These are phyloP conservation scores for Nemania abortiva DNA, from an alignment of 2,329 filamentous ascomycete species.

Conservation along the genomic window DNA sequence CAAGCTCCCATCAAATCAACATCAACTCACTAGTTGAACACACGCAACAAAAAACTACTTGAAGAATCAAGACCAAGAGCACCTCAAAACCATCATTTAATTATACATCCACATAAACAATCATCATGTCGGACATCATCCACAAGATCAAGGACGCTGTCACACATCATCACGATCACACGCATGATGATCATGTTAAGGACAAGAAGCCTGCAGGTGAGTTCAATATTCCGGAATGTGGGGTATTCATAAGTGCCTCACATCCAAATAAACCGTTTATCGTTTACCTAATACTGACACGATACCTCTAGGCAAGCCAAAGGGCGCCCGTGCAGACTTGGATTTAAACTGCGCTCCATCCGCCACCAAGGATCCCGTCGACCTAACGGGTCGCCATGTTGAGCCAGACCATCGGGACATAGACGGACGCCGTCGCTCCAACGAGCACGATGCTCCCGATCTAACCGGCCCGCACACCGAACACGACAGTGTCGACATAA, in stretches of 20 bases:
- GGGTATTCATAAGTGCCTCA: neutral
- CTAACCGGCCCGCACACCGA: conserved; percentile 35
- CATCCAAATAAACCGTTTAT: neutral
- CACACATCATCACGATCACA: conserved; percentile 33
- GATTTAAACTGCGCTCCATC: conserved; percentile 36
- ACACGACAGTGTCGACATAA: conserved; percentile 34
- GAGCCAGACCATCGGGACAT: conserved; percentile 36
- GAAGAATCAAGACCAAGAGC: too few relatives aligned
- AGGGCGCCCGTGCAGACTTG: conserved; percentile 25
- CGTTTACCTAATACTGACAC: conserved; percentile 4
- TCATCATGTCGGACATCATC: conserved; percentile 34
- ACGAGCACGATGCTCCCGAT: conserved; percentile 33
- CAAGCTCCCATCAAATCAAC: neutral
- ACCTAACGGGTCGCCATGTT: conserved; percentile 35
- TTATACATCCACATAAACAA: conserved; percentile 7
- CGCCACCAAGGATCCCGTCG: conserved; percentile 24
- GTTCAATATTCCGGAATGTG: neutral
- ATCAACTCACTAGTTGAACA: neutral
- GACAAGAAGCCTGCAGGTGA: conserved; percentile 26
- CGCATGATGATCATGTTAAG: conserved; percentile 24
- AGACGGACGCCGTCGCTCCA: conserved; percentile 33
- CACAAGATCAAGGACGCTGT: conserved; percentile 40
- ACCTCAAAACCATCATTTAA: neutral
- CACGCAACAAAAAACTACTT: neutral
- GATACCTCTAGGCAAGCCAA: neutral